A percentile compares a stretch with the other conserved stretches of the same genome.
Evolutionary conservation across 306 rosid genomes (phyloP).

Genomic region (Morella rubra): DNA sequence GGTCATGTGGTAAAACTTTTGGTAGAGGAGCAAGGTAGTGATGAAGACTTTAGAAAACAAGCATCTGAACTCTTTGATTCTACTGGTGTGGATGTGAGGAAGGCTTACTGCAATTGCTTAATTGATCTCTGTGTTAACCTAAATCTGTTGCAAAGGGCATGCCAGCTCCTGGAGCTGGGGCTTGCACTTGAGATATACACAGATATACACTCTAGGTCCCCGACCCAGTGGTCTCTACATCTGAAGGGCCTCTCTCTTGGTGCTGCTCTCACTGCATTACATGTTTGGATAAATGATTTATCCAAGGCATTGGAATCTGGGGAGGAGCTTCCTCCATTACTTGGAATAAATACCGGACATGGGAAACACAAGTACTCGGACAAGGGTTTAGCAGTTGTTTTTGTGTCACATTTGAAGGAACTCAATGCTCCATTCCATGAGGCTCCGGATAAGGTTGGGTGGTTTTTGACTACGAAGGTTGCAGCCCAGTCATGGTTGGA

Average conservation of each 20-base stretch:
- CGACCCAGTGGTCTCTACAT: slow-evolving; percentile 73
- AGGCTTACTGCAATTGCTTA: slow-evolving; percentile 69
- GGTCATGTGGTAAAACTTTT: slow-evolving; percentile 56
- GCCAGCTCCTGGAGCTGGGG: slow-evolving; percentile 62
- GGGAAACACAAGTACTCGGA: slow-evolving; percentile 69
- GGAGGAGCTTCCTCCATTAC: slow-evolving; percentile 75
- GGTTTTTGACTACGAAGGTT: slow-evolving; percentile 74
- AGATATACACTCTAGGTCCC: slow-evolving; percentile 60
- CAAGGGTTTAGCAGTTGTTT: slow-evolving; percentile 54
- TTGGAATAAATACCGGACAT: slow-evolving; percentile 74
- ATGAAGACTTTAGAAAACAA: slow-evolving; percentile 51
- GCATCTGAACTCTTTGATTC: slow-evolving; percentile 57
- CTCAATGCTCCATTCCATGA: slow-evolving; percentile 79
- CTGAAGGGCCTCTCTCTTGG: slow-evolving; percentile 84
- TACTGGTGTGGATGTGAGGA: slow-evolving; percentile 52
- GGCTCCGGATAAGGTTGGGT: slow-evolving; percentile 70
- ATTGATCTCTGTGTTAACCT: slow-evolving; percentile 76
- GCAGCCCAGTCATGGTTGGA: slow-evolving; percentile 77
- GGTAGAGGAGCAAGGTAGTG: slow-evolving; percentile 41
- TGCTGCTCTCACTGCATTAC: slow-evolving; percentile 74
- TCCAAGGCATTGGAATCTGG: slow-evolving; percentile 58
- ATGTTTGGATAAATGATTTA: slow-evolving; percentile 82
- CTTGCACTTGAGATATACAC: slow-evolving; percentile 54
- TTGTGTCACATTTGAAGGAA: slow-evolving; percentile 77
- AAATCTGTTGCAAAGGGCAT: slow-evolving; percentile 52